Evolutionary conservation across 208 protist genomes (phyloP), one percentile per base, ranked within the genome.

Genomic region (Acanthamoeba triangularis): DNA sequence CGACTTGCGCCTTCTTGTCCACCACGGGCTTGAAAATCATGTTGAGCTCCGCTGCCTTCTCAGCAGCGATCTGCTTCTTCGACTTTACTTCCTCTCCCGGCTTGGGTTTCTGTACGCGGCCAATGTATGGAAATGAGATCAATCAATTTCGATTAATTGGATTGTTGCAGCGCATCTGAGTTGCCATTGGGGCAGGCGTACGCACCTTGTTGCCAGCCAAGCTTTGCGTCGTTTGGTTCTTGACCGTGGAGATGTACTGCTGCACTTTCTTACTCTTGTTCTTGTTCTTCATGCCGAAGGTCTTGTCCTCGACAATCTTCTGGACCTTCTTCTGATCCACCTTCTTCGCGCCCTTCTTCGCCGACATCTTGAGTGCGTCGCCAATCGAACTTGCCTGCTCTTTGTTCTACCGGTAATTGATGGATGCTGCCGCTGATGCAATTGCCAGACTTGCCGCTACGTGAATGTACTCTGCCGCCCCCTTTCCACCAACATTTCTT

Each of bases 261-360:
- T 95, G 76, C 76, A 96, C 80, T 47, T 97, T 98, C 78, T 97
- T 97, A 78, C 91, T 95, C 92, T 98, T 98, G 82, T 98, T 98
- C 69, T 98, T 98, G 94, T 98, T 98, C 95, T 98, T 98, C n/a
- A 98, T 59, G 85, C 97, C 97, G 92, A 98, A 98, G 37, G 97
- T 98, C 96, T 98, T 97, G 65, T 98, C 97, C 93, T 98, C 97
- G 52, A 98, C 82, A 28, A 97, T 95, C 67, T 98, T 97, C 67
- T 98, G 91, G 30, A 95, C 96, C 18, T 96, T 93, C 65, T 98
- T 97, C 37, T 97, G 88, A 1, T 96, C 49, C 28, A 94, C 74
- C 61, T 97, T 97, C 74, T 96, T 97, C 54, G 44, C 96, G 33
- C n/a, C 82, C 94, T 97, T 92, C 95, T 97, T 97, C 23, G 94